Base-by-base conservation (phyloP, 176 grass and related monocot species). In the Triticum monococcum region DNA sequence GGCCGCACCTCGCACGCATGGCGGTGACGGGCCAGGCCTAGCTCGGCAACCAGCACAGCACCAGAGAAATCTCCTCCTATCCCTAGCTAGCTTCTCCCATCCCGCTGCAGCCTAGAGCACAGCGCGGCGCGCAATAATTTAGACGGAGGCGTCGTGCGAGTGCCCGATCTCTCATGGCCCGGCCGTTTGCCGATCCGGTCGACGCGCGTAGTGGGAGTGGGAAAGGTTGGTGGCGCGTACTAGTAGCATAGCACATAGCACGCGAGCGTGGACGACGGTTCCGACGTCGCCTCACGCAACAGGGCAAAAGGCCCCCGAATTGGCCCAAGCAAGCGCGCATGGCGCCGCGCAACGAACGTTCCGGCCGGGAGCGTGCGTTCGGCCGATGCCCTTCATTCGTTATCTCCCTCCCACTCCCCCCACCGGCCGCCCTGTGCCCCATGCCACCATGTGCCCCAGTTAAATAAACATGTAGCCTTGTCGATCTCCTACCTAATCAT, bases 211-310 rank as follows among this genome's bases (percentile, higher is more conserved):
- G 37, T 84, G 64, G 52, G 14, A 12, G 22, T 17, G 48, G 50
- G 50, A 18, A 54, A 54, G 79, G 79, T 73, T 25, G 84, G 79
- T 83, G 79, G 3, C 8, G 59, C 59, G 68, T 59, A 59, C 56
- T 59, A 59, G 2, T 57, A 8, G 56, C 56, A 22, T 75, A 67
- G 36, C 36, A 37, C 36, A 37, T 8, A 37, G 43, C 77, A 80
- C 16, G 59, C 75, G n/a, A 59, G 45, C 68, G 25, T 61, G 8
- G 64, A 9, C 80, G 89, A 73, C 67, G 81, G 89, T 88, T 91
- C 77, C 81, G 1, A 81, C 86, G 89, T 91, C 89, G 82, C 64
- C 18, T 91, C 86, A 69, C 50, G 37, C 59, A 8, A 71, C 72
- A 62, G 18, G 48, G 80, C 68, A 12, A 48, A 28, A 35, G 25